Evolutionary conservation across 2,329 filamentous ascomycete species (phyloP), one percentile per base, ranked within the genome.

Genomic region (Paraphoma chrysanthemicola): DNA sequence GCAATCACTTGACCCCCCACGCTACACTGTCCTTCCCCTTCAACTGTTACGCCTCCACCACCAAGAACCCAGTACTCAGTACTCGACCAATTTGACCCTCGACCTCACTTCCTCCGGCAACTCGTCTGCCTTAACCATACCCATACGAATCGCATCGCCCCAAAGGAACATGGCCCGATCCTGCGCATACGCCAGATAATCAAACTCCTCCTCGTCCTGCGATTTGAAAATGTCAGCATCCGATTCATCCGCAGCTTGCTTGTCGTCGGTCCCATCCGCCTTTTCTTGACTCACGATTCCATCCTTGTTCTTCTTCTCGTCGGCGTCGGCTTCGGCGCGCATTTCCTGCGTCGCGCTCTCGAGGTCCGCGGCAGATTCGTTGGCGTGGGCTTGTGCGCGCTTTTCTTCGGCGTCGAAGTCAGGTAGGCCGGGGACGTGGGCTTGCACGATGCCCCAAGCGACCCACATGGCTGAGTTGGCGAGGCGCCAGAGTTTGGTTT

Each of bases 381-480:
- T 58, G 17, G 38, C 38, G 8, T 56, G 51, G 6, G n/a, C 41
- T 12, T 61, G 59, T 5, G 63, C 59, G 28, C 54, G 44, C 41
- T 66, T 56, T 14, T 66, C 58, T 23, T 61, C 53, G 1, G 64
- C 59, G 12, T 77, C 78, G 36, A 81, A 80, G 14, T 79, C 78
- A 16, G 89, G 86, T 73, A 94, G 82, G 0, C 88, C 91, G 0
- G 91, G 88, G 1, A 96, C 83, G 73, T 95, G 93, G 46, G 95
- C 94, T 78, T 99, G 95, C 49, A 99, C 90, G 59, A 98, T 92
- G 23, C 95, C 95, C 95, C 95, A 99, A 1, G 93, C 91, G 23
- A 96, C 87, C 95, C 95, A 99, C 78, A 91, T 87, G 1, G 92
- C 92, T 36, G 90, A 93, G 78, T 95, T 96, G 39, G 92, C 91